Percentiles rank a stretch among this genome's conserved stretches.
phyloP scores from a whole-genome alignment of 331 rosid species.

The Erythrophleum ivorense region DNA sequence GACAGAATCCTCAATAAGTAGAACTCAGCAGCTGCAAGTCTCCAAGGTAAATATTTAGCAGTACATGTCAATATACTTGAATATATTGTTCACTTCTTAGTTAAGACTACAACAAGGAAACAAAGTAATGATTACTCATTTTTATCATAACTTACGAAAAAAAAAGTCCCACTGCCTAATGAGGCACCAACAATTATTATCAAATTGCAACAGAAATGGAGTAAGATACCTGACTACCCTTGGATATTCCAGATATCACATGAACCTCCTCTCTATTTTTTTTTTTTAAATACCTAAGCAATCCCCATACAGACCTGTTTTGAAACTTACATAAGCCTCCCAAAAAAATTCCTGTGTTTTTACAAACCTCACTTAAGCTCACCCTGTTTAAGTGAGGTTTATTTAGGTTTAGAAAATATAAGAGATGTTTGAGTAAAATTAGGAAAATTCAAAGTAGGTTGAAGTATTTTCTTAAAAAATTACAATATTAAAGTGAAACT shows the following conservation, averaged over 20 bases:
- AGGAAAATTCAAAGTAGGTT: not conserved
- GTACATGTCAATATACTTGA: constrained; percentile 6
- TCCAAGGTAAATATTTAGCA: not conserved
- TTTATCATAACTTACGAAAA: constrained; percentile 24
- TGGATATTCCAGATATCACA: not conserved
- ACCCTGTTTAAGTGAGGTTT: not conserved
- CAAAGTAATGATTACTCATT: not conserved
- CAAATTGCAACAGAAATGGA: not conserved
- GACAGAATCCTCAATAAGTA: constrained; percentile 8
- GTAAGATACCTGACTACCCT: not conserved
- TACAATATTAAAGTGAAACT: constrained; percentile 6
- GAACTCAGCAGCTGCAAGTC: constrained; percentile 1
- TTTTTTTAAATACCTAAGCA: not conserved
- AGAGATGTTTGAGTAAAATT: not conserved
- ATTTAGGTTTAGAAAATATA: not conserved
- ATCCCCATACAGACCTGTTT: not conserved
- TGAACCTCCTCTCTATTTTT: not conserved
- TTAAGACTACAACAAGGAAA: constrained; percentile 8
- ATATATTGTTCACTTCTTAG: constrained; percentile 16
- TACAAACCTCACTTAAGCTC: not conserved
- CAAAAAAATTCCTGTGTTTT: not conserved
- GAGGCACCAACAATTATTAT: not conserved
- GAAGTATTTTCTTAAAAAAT: not conserved
- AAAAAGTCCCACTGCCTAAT: constrained; percentile 20
- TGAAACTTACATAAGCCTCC: not conserved